Base-by-base conservation (phyloP, 208 protist species). In the Leishmania aethiopica region DNA sequence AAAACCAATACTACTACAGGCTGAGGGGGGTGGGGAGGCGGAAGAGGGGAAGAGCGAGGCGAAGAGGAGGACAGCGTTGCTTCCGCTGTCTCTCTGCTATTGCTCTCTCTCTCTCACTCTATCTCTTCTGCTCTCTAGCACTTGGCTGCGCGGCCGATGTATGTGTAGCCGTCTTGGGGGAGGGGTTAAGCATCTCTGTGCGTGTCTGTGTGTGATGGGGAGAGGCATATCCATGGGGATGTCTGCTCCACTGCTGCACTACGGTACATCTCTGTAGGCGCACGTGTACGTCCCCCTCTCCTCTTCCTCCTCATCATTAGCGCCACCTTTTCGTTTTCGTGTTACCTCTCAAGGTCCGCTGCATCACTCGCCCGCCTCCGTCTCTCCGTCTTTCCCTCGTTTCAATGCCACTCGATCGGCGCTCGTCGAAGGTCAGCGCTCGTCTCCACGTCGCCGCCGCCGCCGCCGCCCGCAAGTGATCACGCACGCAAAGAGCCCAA, bases 391-490 rank as follows among this genome's bases (percentile, higher is more conserved):
- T 72, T 8, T 28, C 4, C 17, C 22, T 60, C 11, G 2, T 10
- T 40, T 15, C 32, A 7, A 17, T 25, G 22, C 7, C 37, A n/a
- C 40, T n/a, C 42, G 67, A 40, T 32, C 67, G 67, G 32, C 37
- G 32, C 40, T 47, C n/a, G 37, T 42, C 37, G 1, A 22, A 47
- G 40, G 17, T 3, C 67, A 35, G 28, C 60, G n/a, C 49, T 67
- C n/a, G 60, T 37, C n/a, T 67, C n/a, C 60, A 66, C 60, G 28
- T n/a, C n/a, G 60, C 60, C 60, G 60, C 60, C n/a, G 60, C 60
- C 60, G 60, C 60, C 7, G 3, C 60, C 4, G n/a, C 13, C 6
- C 25, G 19, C 6, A 57, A 3, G 3, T 4, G 17, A 57, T 0
- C 53, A 15, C 45, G 45, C 45, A 49, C 45, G 45, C 45, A 11